Evolutionary conservation across 1,284 basidiomycete species (phyloP).

Genomic region (Ganoderma lucidum): DNA sequence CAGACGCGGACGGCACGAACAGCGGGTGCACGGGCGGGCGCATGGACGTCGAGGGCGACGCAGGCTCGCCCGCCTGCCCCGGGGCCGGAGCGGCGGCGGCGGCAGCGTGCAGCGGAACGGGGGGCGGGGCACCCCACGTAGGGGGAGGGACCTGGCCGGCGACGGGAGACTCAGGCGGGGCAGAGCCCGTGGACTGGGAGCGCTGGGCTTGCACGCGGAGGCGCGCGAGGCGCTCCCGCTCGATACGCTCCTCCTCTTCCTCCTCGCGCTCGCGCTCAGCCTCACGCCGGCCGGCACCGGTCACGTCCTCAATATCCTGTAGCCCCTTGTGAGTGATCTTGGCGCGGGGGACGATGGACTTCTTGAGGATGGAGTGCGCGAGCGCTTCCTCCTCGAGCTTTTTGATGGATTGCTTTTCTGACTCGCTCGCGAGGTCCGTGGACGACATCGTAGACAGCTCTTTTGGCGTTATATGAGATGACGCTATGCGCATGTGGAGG

Average conservation of each 20-base stretch:
- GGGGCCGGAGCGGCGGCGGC: conserved; percentile 50
- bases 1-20: conserved; percentile 54
- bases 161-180: conserved; percentile 71
- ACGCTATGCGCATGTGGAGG: conserved; percentile 79
- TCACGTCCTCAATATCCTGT: conserved; percentile 83
- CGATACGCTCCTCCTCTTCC: conserved; percentile 64
- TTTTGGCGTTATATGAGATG: conserved; percentile 66
- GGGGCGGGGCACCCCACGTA: conserved; percentile 62
- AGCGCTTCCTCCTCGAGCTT: conserved; percentile 81
- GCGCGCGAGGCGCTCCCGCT: conserved; percentile 67
- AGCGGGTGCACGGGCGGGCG: conserved; percentile 47
- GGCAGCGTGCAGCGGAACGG: conserved; percentile 58
- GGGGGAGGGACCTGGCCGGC: conserved; percentile 48
- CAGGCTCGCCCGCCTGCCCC: conserved; percentile 52
- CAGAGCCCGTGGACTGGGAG: conserved; percentile 49
- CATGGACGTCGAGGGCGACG: conserved; percentile 55
- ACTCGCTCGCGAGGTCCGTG: conserved; percentile 86
- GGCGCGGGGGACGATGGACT: conserved; percentile 73
- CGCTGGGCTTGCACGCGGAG: conserved; percentile 50
- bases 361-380: conserved; percentile 83
- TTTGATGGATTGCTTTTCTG: conserved; percentile 81
- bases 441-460: conserved; percentile 85
- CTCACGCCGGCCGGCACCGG: conserved; percentile 60
- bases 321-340: conserved; percentile 92
- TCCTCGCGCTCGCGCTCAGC: conserved; percentile 63